Evolutionary conservation across 2,329 filamentous ascomycete species (phyloP).

Genomic region (Plectosphaerella cucumerina): DNA sequence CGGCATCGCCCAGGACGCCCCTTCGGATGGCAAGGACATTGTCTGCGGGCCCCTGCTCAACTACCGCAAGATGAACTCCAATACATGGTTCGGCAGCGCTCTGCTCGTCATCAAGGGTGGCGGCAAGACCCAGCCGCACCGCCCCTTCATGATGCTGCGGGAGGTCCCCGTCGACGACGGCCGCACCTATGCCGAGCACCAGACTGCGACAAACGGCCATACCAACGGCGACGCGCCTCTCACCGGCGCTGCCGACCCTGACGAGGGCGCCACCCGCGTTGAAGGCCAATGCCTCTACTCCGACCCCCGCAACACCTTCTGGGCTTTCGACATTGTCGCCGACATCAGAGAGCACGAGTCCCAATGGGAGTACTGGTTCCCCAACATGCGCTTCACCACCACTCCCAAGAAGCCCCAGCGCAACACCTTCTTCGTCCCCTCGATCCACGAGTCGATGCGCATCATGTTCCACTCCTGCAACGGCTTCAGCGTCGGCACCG

Average conservation of each 20-base stretch:
- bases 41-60: conserved; percentile 73
- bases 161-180: conserved; percentile 24
- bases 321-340: conserved; percentile 81
- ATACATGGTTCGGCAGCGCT: conserved; percentile 78
- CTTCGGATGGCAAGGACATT: conserved; percentile 52
- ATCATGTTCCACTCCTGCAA: conserved; percentile 99
- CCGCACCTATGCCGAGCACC: not conserved
- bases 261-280: conserved; percentile 26
- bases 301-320: conserved; percentile 73
- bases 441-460: conserved; percentile 82
- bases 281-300: conserved; percentile 59
- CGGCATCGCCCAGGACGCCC: not conserved
- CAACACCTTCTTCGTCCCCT: conserved; percentile 83
- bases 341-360: conserved; percentile 68
- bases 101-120: conserved; percentile 76
- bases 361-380: conserved; percentile 74
- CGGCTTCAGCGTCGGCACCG: conserved; percentile 85
- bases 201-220: conserved; percentile 20
- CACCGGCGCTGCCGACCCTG: conserved; percentile 1
- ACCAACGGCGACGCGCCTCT: conserved; percentile 10
- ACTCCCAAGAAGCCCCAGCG: conserved; percentile 46
- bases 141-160: conserved; percentile 56
- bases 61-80: conserved; percentile 68
- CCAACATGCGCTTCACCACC: conserved; percentile 58
- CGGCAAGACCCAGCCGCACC: conserved; percentile 49